Percentiles rank a stretch among this genome's conserved stretches.
Conservation (phyloP, 805 yeast genomes). For the Candida corydali region DNA sequence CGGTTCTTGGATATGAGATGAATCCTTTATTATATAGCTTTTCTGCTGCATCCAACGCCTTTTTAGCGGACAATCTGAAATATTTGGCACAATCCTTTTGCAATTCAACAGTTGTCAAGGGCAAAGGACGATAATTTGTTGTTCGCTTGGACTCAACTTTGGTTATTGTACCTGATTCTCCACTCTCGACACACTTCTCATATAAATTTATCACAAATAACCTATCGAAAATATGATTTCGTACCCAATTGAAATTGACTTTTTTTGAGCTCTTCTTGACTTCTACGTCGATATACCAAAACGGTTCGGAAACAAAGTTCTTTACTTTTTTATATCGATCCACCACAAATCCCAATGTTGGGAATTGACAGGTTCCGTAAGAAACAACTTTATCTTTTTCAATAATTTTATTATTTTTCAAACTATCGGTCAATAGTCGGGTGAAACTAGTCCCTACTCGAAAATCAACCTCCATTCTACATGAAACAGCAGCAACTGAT, state of each 20-base stretch:
- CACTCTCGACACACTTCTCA: conserved; percentile 56
- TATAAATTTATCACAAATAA: conserved; percentile 59
- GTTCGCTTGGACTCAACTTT: conserved; percentile 59
- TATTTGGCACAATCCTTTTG: conserved; percentile 80
- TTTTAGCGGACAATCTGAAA: conserved; percentile 76
- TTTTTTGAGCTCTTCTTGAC: conserved; percentile 39
- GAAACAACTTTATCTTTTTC: conserved; percentile 43
- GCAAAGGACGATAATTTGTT: conserved; percentile 76
- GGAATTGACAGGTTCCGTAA: conserved; percentile 94
- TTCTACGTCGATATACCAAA: conserved; percentile 68
- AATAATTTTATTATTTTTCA: conserved; percentile 32
- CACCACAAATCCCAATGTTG: conserved; percentile 93
- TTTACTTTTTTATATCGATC: conserved; percentile 79
- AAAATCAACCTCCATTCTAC: conserved; percentile 83
- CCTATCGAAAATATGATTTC: conserved; percentile 71
- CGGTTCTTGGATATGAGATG: conserved; percentile 95
- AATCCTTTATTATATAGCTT: conserved; percentile 79
- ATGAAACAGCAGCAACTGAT: conserved; percentile 78
- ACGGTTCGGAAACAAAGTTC: conserved; percentile 68
- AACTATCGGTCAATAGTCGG: conserved; percentile 61
- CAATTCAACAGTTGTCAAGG: conserved; percentile 89
- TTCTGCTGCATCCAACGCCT: conserved; percentile 75
- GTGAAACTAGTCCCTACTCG: conserved; percentile 90
- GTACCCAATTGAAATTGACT: conserved; percentile 63
- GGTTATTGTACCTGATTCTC: conserved; percentile 45